Conservation (phyloP, 2,329 filamentous ascomycete genomes). For the Blastomyces parvus region DNA sequence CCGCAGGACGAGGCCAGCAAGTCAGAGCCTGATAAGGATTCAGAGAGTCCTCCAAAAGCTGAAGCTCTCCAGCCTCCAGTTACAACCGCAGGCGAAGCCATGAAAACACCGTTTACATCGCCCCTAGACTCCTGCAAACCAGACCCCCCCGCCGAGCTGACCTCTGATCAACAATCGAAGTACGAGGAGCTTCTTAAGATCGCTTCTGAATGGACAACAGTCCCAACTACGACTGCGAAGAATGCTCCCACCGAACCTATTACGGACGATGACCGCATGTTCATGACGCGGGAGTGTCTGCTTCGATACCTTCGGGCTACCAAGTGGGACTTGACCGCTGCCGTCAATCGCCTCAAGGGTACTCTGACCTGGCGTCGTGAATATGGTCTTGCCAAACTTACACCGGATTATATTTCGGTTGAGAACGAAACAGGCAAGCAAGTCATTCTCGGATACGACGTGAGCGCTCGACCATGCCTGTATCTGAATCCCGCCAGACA, state of each 20-base stretch:
- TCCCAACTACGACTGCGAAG: slow-evolving; percentile 56
- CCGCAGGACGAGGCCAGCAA: slow-evolving; percentile 2
- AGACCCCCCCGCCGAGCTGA: slow-evolving; percentile 50
- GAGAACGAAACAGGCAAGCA: slow-evolving; percentile 98
- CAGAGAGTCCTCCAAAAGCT: slow-evolving; percentile 16
- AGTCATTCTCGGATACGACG: slow-evolving; percentile 78
- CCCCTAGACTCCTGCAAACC: slow-evolving; percentile 53
- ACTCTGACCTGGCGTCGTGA: slow-evolving; percentile 85
- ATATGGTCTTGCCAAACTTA: slow-evolving; percentile 66
- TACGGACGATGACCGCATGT: slow-evolving; percentile 72
- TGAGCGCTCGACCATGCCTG: slow-evolving; percentile 72
- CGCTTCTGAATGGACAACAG: slow-evolving; percentile 60
- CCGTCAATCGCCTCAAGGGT: slow-evolving; percentile 66
- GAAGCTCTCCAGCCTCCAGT: slow-evolving; percentile 30
- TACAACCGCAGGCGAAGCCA: slow-evolving; percentile 30
- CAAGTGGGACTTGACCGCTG: slow-evolving; percentile 72
- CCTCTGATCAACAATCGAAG: slow-evolving; percentile 67
- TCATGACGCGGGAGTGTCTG: slow-evolving; percentile 85
- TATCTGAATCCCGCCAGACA: slow-evolving; percentile 85
- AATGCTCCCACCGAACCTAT: slow-evolving; percentile 52
- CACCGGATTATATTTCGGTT: slow-evolving; percentile 75
- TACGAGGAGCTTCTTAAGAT: slow-evolving; percentile 66
- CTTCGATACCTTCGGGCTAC: slow-evolving; percentile 87
- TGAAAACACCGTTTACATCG: slow-evolving; percentile 49
- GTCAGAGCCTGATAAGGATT: slow-evolving; percentile 4